Evolutionary conservation across 2,329 filamentous ascomycete genomes (phyloP).

Genomic region (Pseudogymnoascus sp.): DNA sequence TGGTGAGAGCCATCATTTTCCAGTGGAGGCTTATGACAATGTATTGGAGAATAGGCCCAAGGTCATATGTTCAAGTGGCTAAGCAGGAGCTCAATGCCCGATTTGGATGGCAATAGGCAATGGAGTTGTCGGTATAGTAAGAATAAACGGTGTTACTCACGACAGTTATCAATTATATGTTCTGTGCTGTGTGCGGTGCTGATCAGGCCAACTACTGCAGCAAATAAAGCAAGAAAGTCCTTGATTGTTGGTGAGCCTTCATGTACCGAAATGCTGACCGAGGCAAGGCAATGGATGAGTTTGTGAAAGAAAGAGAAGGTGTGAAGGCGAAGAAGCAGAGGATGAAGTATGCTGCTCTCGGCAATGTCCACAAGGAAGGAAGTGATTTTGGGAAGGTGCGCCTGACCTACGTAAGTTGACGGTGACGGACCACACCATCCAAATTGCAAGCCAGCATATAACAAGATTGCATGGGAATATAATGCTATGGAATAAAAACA

Average conservation of each 20-base stretch:
- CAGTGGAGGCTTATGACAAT: not conserved
- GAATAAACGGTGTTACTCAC: not conserved
- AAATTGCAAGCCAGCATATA: not conserved
- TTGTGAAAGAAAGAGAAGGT: slow-evolving; percentile 8
- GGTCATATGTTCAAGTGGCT: not conserved
- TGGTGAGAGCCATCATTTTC: not conserved
- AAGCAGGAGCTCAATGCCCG: not conserved
- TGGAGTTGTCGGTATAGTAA: not conserved
- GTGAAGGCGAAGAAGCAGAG: not conserved
- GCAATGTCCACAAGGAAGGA: not conserved
- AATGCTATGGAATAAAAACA: not conserved
- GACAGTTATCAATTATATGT: not conserved
- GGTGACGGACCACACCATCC: not conserved
- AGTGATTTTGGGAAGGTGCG: not conserved
- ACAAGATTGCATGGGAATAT: not conserved
- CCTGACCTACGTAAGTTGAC: not conserved
- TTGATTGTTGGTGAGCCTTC: not conserved
- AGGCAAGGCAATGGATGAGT: slow-evolving; percentile 1
- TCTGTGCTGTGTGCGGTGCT: not conserved
- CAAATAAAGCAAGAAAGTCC: slow-evolving; percentile 1
- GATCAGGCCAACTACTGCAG: slow-evolving; percentile 1
- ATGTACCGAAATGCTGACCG: not conserved
- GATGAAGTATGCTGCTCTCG: not conserved
- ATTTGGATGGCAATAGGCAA: not conserved
- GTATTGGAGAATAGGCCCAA: not conserved